These are phyloP conservation scores for Helianthus tuberosus DNA, from an alignment of 129 eudicot genomes.

Conservation along the genomic window DNA sequence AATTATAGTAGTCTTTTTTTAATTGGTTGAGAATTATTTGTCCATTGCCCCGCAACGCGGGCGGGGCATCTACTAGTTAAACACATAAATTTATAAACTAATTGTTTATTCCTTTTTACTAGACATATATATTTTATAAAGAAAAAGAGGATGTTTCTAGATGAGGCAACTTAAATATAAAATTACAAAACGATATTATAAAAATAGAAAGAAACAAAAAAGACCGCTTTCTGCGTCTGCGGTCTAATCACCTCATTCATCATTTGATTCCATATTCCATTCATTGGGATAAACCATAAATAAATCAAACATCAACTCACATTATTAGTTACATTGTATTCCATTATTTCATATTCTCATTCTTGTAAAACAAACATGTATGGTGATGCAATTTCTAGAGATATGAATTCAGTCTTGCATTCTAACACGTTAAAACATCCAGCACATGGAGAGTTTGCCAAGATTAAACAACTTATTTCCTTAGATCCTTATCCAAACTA, in stretches of 20 bases:
- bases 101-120: too few relatives aligned
- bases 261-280: conserved; percentile 5
- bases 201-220: background rate
- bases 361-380: conserved; percentile 29
- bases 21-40: too few relatives aligned
- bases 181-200: too few relatives aligned
- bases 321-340: too few relatives aligned
- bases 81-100: too few relatives aligned
- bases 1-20: too few relatives aligned
- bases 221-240: conserved; percentile 11
- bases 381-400: conserved; percentile 51
- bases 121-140: too few relatives aligned
- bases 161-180: too few relatives aligned
- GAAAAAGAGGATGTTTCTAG: too few relatives aligned
- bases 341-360: background rate
- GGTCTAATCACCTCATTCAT: background rate
- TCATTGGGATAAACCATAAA: conserved; percentile 3
- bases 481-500: conserved; percentile 37
- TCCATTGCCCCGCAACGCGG: too few relatives aligned
- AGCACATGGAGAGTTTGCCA: conserved; percentile 42
- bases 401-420: conserved; percentile 42
- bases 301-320: background rate
- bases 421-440: conserved; percentile 48
- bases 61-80: too few relatives aligned
- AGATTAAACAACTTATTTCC: conserved; percentile 39